Evolutionary conservation across 345 rosid species (phyloP).

Genomic region (Mangifera indica): DNA sequence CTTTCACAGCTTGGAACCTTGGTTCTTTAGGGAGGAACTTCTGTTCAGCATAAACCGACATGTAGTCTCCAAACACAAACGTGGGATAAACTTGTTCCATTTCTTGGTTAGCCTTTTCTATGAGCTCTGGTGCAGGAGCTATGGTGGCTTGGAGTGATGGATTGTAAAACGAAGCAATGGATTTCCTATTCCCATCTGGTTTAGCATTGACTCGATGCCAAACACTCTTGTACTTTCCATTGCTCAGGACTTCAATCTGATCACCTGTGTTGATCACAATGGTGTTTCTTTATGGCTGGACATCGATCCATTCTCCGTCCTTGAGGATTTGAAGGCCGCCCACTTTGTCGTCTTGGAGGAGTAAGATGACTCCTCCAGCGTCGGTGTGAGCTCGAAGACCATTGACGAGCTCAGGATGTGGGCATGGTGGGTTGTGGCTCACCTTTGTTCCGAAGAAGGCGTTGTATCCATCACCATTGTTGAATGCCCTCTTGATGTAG

Average conservation of each 20-base stretch:
- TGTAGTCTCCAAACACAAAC: slow-evolving; percentile 90
- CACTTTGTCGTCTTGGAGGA: slow-evolving; percentile 78
- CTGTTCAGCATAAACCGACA: slow-evolving; percentile 77
- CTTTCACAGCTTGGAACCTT: slow-evolving; percentile 70
- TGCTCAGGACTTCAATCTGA: slow-evolving; percentile 88
- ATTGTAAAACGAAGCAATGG: slow-evolving; percentile 86
- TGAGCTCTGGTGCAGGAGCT: slow-evolving; percentile 56
- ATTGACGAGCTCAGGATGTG: slow-evolving; percentile 58
- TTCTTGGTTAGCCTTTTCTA: slow-evolving; percentile 22
- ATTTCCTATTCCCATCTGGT: slow-evolving; percentile 60
- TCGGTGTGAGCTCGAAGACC: slow-evolving; percentile 95
- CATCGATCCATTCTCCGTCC: slow-evolving; percentile 81
- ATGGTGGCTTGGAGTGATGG: slow-evolving; percentile 76
- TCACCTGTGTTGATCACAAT: slow-evolving; percentile 91
- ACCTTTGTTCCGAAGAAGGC: slow-evolving; percentile 85
- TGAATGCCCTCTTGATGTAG: slow-evolving; percentile 60
- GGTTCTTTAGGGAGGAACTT: slow-evolving; percentile 89
- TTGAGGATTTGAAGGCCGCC: slow-evolving; percentile 88
- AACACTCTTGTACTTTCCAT: slow-evolving; percentile 82
- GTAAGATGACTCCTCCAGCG: slow-evolving; percentile 87
- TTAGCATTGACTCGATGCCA: slow-evolving; percentile 76
- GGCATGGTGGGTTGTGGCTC: slow-evolving; percentile 94
- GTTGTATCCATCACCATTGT: slow-evolving; percentile 45
- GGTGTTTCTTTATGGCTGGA: slow-evolving; percentile 67
- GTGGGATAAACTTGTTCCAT: slow-evolving; percentile 47